Percentiles rank a stretch among this genome's conserved stretches.
Conservation (phyloP, 148 eudicot genomes). For the Pouteria glomerata region DNA sequence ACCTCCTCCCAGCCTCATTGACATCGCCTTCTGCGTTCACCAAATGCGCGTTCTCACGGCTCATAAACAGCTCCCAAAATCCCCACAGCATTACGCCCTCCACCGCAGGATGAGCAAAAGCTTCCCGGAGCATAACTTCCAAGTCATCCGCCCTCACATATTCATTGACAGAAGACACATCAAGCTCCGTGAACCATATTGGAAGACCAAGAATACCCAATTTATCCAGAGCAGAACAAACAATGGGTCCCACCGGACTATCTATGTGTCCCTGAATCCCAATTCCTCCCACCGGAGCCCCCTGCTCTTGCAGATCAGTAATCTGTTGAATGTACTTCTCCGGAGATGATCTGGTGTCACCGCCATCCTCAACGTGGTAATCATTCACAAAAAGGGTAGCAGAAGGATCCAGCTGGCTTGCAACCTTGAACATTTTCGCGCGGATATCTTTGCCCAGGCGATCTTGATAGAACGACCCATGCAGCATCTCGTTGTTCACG, state of each 20-base stretch:
- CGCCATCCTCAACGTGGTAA: constrained; percentile 84
- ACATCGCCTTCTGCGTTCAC: constrained; percentile 91
- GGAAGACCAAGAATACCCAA: constrained; percentile 85
- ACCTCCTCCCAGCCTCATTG: constrained; percentile 74
- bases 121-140: constrained; percentile 92
- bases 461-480: constrained; percentile 83
- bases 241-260: constrained; percentile 73
- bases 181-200: constrained; percentile 93
- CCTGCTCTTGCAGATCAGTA: constrained; percentile 68
- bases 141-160: constrained; percentile 75
- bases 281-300: constrained; percentile 84
- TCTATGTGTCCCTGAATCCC: constrained; percentile 97
- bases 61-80: constrained; percentile 91
- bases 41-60: constrained; percentile 58
- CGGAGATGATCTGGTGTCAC: constrained; percentile 61
- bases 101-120: constrained; percentile 86
- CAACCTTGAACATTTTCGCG: constrained; percentile 74
- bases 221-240: constrained; percentile 70
- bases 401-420: constrained; percentile 68
- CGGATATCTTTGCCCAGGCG: constrained; percentile 67
- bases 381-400: constrained; percentile 77
- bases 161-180: constrained; percentile 79
- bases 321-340: constrained; percentile 84
- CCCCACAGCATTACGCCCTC: constrained; percentile 92
- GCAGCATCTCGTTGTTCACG: constrained; percentile 95